Base-by-base conservation (phyloP, 176 grass and related monocot genomes). In the Poa pratensis region DNA sequence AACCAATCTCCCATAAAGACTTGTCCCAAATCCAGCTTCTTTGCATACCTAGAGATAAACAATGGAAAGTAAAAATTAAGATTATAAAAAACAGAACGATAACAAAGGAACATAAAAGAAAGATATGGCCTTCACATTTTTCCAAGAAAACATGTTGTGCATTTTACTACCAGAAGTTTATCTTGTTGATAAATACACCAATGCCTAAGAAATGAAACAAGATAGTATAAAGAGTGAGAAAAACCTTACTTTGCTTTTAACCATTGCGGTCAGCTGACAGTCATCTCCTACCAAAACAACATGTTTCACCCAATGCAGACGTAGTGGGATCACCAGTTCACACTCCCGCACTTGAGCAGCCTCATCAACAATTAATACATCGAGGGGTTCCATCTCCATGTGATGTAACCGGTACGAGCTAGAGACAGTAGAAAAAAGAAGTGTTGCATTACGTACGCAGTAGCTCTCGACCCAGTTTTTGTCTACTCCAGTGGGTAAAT, bases 331-430 rank as follows among this genome's bases (percentile, higher is more conserved):
- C n/a, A 88, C 8, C 37, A 90, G 85, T 82, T 97, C 94, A 57
- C 91, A 93, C 49, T 94, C 94, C 60, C 72, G 93, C 14, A 92
- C 76, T 73, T 97, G 91, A 7, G 94, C 89, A 61, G 91, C 91
- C 57, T 97, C 94, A 26, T 97, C 91, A 79, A 97, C 87, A 68
- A 97, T 86, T 75, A 97, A 79, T 15, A 92, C 70, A 86, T 90
- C 81, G 39, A 97, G 86, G 2, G 86, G 87, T 57, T 70, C 54
- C 62, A 46, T 87, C 17, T 72, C n/a, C 9, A 84, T 57, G 32
- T 88, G 57, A 84, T 93, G 89, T 37, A 96, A 83, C 59, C 42
- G 52, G 73, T 87, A 96, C 57, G 94, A 96, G 83, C 84, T 91
- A 27, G 94, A 88, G 10, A 84, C 63, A 34, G 91, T 96, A 75